phyloP scores from a whole-genome alignment of 2,329 filamentous ascomycete species.

The Arthroderma sp. region DNA sequence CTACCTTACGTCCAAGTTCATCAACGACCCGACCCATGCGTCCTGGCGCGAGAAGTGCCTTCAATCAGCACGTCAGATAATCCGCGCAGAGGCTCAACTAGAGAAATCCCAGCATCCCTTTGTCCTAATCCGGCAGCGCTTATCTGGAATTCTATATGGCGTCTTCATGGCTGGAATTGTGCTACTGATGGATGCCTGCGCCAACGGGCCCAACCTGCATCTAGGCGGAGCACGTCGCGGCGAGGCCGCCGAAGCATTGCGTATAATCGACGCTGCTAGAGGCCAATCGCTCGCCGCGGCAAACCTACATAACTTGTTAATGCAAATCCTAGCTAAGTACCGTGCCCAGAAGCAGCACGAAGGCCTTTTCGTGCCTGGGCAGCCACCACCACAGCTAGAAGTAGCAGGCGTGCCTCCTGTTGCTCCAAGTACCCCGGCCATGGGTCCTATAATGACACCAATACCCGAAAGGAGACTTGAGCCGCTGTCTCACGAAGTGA shows the following conservation, averaged over 20 bases:
- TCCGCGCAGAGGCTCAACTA: neutral
- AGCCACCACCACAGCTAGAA: neutral
- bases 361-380: neutral
- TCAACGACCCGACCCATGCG: neutral
- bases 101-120: neutral
- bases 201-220: no score
- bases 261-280: neutral
- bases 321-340: neutral
- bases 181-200: neutral
- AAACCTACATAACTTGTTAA: neutral
- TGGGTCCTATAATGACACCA: neutral
- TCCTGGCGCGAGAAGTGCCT: neutral
- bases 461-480: neutral
- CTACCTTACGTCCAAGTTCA: neutral
- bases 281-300: neutral
- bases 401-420: neutral
- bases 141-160: neutral
- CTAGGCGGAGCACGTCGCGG: neutral
- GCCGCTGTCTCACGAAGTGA: neutral
- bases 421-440: neutral
- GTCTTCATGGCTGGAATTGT: neutral
- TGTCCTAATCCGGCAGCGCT: neutral
- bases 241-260: neutral
- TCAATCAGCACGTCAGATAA: neutral
- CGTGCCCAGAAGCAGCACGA: neutral